Percentiles rank a stretch among this genome's conserved stretches.
Conservation (phyloP, 2,329 filamentous ascomycete species). For the Trichoderma harzianum region DNA sequence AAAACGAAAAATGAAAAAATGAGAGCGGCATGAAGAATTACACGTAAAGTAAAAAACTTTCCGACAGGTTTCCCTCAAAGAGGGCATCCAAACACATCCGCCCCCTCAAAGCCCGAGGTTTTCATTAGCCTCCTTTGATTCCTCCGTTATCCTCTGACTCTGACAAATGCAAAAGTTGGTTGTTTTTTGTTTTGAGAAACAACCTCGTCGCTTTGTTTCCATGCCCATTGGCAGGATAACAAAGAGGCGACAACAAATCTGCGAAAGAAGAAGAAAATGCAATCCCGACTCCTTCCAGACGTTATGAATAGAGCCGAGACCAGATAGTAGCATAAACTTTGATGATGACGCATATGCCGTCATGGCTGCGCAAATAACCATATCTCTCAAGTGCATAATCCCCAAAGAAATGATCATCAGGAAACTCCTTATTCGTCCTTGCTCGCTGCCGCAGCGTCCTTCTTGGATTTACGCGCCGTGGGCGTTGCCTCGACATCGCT, state of each 20-base stretch:
- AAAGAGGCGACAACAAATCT: neutral
- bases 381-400: neutral
- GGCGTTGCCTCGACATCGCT: conserved; percentile 44
- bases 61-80: neutral
- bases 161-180: neutral
- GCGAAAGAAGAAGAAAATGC: neutral
- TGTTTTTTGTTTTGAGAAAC: neutral
- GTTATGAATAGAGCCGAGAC: neutral
- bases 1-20: neutral
- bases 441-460: conserved; percentile 28
- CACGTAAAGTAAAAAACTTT: neutral
- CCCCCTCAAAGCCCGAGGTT: neutral
- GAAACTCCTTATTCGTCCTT: conserved; percentile 29
- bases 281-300: neutral
- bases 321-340: neutral
- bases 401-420: neutral
- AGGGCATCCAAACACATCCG: neutral
- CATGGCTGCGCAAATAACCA: neutral
- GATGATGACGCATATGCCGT: neutral
- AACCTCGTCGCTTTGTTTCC: neutral
- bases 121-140: neutral
- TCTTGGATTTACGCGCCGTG: conserved; percentile 36
- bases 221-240: neutral
- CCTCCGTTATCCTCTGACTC: neutral
- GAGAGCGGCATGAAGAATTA: neutral